These are phyloP conservation scores for Arabidopsis lyrata DNA, from an alignment of 441 rosid species.

Conservation along the genomic window DNA sequence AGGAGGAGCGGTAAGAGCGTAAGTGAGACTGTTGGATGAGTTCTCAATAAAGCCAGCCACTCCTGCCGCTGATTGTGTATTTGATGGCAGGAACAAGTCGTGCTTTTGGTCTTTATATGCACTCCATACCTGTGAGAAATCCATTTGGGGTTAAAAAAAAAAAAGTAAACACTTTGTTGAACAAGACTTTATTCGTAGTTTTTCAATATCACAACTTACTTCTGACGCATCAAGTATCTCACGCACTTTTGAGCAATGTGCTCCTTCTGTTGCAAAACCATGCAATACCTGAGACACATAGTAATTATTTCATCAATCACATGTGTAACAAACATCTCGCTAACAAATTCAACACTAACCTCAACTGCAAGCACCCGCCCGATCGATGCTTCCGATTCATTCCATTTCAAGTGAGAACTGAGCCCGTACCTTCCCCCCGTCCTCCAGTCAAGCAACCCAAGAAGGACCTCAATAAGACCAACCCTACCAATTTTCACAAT, in stretches of 20 bases:
- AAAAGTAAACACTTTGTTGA: background rate
- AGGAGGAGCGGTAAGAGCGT: slow-evolving; percentile 90
- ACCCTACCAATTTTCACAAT: slow-evolving; percentile 62
- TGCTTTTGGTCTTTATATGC: slow-evolving; percentile 99
- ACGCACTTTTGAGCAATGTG: slow-evolving; percentile 89
- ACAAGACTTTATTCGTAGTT: background rate
- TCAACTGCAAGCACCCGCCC: slow-evolving; percentile 98
- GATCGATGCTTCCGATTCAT: slow-evolving; percentile 98
- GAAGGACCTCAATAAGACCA: slow-evolving; percentile 95
- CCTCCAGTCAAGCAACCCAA: slow-evolving; percentile 99
- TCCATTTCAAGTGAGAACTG: slow-evolving; percentile 97
- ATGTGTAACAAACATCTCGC: background rate
- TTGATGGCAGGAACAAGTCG: slow-evolving; percentile 96
- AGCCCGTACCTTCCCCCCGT: slow-evolving; percentile 94
- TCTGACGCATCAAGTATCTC: slow-evolving; percentile 89
- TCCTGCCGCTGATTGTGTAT: slow-evolving; percentile 94
- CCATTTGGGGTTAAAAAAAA: background rate
- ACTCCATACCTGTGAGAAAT: slow-evolving; percentile 74
- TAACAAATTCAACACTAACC: slow-evolving; percentile 51
- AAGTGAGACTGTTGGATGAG: slow-evolving; percentile 78
- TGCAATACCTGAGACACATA: slow-evolving; percentile 76
- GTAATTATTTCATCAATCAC: background rate
- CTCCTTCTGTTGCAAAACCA: slow-evolving; percentile 98
- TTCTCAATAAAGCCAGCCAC: slow-evolving; percentile 95
- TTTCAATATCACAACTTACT: slow-evolving; percentile 56